Conservation (phyloP, 2,329 filamentous ascomycete species). For the Cryphonectria naterciae region DNA sequence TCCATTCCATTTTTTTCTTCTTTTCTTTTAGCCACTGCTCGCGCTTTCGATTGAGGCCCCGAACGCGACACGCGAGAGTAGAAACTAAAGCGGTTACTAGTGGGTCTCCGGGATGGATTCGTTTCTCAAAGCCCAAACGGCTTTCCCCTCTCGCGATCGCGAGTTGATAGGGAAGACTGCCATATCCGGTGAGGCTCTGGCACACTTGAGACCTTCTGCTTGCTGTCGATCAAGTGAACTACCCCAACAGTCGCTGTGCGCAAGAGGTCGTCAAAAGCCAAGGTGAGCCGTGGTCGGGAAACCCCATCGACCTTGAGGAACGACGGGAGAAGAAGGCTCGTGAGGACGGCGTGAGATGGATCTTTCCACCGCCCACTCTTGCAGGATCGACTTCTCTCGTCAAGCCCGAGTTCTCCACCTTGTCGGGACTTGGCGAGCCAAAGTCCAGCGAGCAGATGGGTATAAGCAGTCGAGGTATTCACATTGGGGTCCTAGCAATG, state of each 20-base stretch:
- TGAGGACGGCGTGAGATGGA: constrained; percentile 3
- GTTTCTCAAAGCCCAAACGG: neutral
- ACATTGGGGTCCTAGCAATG: neutral
- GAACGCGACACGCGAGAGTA: constrained; percentile 7
- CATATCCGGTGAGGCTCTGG: neutral
- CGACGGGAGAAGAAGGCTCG: constrained; percentile 9
- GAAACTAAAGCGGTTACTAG: neutral
- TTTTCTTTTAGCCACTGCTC: constrained; percentile 1
- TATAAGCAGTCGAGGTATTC: neutral
- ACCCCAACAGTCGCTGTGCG: neutral
- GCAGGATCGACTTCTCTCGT: neutral
- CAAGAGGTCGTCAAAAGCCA: neutral
- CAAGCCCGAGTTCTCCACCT: neutral
- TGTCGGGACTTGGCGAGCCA: neutral
- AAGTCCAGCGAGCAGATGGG: neutral
- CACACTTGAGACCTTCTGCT: neutral
- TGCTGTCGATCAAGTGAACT: neutral
- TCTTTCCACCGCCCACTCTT: neutral
- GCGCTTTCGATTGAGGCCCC: constrained; percentile 12
- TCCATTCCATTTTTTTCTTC: neutral
- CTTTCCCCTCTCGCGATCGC: neutral
- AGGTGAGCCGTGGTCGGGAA: neutral
- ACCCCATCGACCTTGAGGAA: neutral
- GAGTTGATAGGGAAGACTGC: neutral
- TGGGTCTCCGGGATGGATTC: constrained; percentile 5